Percentiles rank a stretch among this genome's conserved stretches.
phyloP scores from a whole-genome alignment of 139 green algal genomes.

The Astrephomene gubernaculifera region DNA sequence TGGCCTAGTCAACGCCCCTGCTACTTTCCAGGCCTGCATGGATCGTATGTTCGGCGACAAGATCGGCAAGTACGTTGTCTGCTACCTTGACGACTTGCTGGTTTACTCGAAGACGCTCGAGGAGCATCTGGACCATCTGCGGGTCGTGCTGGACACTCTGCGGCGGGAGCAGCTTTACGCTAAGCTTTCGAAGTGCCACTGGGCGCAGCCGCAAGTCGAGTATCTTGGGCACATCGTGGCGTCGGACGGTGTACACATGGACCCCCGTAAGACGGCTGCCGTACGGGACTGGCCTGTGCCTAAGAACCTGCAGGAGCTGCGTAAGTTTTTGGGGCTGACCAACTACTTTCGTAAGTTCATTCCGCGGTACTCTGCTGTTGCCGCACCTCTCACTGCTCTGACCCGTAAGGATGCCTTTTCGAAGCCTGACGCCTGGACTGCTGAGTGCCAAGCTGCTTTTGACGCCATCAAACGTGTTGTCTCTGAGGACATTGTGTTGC shows the following conservation, averaged over 20 bases:
- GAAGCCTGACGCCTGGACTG: neutral
- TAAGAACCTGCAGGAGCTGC: neutral
- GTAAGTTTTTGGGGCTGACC: slow-evolving; percentile 5
- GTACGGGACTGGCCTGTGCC: neutral
- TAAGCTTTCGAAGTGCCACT: slow-evolving; percentile 63
- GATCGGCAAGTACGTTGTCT: slow-evolving; percentile 61
- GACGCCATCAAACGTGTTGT: neutral
- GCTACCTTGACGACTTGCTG: slow-evolving; percentile 71
- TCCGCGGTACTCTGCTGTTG: neutral
- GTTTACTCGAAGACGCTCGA: slow-evolving; percentile 48
- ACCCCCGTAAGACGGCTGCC: neutral
- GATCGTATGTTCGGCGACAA: slow-evolving; percentile 55
- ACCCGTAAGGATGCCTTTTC: neutral
- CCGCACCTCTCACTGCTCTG: neutral
- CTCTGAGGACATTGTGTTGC: neutral
- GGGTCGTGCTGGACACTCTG: slow-evolving; percentile 50
- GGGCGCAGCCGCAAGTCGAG: slow-evolving; percentile 10
- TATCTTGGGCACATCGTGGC: slow-evolving; percentile 2
- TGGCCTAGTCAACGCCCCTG: slow-evolving; percentile 33
- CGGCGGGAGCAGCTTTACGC: slow-evolving; percentile 55
- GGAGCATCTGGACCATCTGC: slow-evolving; percentile 59
- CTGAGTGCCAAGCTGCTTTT: neutral
- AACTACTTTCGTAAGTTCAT: slow-evolving; percentile 35
- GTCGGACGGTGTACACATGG: neutral
- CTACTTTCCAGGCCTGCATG: slow-evolving; percentile 48